Evolutionary conservation across 306 rosid species (phyloP), one percentile per base, ranked within the genome.

Genomic region (Dryas drummondii): DNA sequence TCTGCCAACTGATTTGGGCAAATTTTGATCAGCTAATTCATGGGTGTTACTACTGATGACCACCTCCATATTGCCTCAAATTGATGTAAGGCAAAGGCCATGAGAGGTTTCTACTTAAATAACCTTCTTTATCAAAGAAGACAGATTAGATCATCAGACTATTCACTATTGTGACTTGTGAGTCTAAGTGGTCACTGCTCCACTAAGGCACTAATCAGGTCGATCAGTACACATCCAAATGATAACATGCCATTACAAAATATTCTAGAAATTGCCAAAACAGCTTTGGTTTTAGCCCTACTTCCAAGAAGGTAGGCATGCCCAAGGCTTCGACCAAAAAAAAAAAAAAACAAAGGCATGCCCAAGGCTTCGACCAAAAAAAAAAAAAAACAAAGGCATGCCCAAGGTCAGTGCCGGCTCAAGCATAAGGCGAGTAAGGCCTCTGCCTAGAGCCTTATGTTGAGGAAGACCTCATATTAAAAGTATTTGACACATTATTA

Each of bases 41-140:
- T 42, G 46, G 5, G 53, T 51, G 44, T 11, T 15, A 2, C 61
- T 42, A 2, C 61, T 42, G 12, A 70, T 55, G 54, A 17, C 56
- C 62, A 67, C 90, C 86, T 66, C 90, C 87, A 82, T 32, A 32
- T 83, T 22, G 7, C 60, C 66, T 67, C 42, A 22, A 32, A 44
- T 37, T 66, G 53, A 67, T 9, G 22, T 5, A 51, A 42, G 15
- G 10, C 61, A 61, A 8, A 62, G 1, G 48, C 48, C 22, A 10
- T 56, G 16, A 11, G 42, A 5, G 52, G 54, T 13, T 19, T 71
- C 42, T 12, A 12, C 12, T 56, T 44, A 42, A 55, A 12, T 47
- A 71, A 53, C 14, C 41, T 64, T 14, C 45, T 16, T 60, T 60
- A 4, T 11, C 37, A 66, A 46, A 17, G 9, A 49, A 13, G 19